Conservation (phyloP, 2,329 filamentous ascomycete species). For the Penicillium sp. region DNA sequence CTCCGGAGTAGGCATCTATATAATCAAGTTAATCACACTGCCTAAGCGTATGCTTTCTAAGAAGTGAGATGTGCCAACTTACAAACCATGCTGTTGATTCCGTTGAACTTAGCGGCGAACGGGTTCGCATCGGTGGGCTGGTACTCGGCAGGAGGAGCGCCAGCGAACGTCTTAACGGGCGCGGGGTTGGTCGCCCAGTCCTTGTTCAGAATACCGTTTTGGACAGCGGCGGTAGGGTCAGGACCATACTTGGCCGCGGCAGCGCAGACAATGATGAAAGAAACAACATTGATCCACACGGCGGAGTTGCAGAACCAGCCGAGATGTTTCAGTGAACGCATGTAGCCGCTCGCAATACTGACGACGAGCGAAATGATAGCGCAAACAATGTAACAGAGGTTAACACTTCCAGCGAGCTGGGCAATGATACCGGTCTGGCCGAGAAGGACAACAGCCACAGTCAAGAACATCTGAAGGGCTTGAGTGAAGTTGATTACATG, state of each 20-base stretch:
- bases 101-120: conserved; percentile 36
- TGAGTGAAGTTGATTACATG: conserved; percentile 29
- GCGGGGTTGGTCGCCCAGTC: conserved; percentile 3
- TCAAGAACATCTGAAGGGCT: conserved; percentile 29
- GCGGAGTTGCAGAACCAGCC: conserved; percentile 26
- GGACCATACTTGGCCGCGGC: conserved; percentile 14
- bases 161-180: conserved; percentile 15
- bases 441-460: conserved; percentile 28
- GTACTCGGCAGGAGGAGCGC: conserved; percentile 23
- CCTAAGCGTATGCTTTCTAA: background rate
- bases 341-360: conserved; percentile 23
- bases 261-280: conserved; percentile 27
- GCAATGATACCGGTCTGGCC: conserved; percentile 21
- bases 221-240: conserved; percentile 15
- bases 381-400: conserved; percentile 25
- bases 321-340: conserved; percentile 24
- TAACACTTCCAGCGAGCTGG: conserved; percentile 20
- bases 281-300: conserved; percentile 29
- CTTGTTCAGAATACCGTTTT: conserved; percentile 2
- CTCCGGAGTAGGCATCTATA: conserved; percentile 44
- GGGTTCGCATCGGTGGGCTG: conserved; percentile 17
- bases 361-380: conserved; percentile 22
- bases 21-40: background rate
- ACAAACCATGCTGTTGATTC: conserved; percentile 45
- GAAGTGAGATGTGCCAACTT: background rate